Base-by-base conservation (phyloP, 2,329 filamentous ascomycete genomes). In the Talaromyces sp. region DNA sequence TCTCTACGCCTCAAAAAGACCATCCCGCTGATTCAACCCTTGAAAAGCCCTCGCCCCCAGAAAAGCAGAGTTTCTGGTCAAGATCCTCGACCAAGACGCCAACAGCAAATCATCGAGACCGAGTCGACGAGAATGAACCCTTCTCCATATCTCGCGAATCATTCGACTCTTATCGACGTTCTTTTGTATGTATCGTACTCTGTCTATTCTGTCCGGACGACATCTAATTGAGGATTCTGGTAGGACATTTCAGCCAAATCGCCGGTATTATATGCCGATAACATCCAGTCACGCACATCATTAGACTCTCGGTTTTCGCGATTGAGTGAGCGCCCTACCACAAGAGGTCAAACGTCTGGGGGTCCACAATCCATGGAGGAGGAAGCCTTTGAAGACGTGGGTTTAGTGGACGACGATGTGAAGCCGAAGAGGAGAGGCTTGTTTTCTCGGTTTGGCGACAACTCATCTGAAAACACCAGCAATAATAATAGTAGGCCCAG, bases 61-160 rank as follows among this genome's bases (percentile, higher is more conserved):
- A 97, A 79, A 92, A 92, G 76, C 92, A 91, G 74, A 85, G 85
- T 68, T 89, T 92, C 72, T 97, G 93, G 93, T 81, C 81, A 63
- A 81, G 80, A 69, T 86, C 80, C 33, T 75, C 80, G 9, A 73
- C 73, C 13, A 77, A 81, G 3, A 83, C 80, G 25, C 81, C 80
- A 66, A 83, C 85, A 45, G 83, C 83, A 35, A 85, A 86, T 69
- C 85, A 87, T 74, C 82, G 86, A 64, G 87, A 85, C 74, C 86
- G 90, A 71, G 82, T 91, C 66, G 88, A 89, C 72, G 92, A 96
- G 68, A 93, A 93, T 71, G 94, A 98, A 75, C 93, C 90, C 15
- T 98, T 98, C 76, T 92, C 90, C 68, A 98, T 98, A 76, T 97
- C 93, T 43, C 87, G 94, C 73, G 95, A 98, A 80, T 97, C 93